Evolutionary conservation across 169 alveolate genomes (phyloP).

Genomic region (Plasmodium cynomolgi): DNA sequence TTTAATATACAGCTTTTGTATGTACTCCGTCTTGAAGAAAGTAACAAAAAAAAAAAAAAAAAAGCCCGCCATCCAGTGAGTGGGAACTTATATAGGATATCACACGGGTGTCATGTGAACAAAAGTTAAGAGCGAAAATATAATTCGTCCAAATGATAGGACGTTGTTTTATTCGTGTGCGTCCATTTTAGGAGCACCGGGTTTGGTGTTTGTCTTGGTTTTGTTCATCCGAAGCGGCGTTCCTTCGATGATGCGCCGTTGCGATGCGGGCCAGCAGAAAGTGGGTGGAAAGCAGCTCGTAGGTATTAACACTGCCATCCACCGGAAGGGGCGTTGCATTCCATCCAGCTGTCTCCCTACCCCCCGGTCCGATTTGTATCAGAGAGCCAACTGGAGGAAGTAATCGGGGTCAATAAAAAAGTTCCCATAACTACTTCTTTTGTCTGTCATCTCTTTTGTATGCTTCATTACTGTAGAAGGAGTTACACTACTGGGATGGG

Average conservation of each 20-base stretch:
- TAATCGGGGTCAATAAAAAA: slow-evolving; percentile 6
- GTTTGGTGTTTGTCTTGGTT: not conserved
- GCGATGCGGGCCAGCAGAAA: not conserved
- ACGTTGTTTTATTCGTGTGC: not conserved
- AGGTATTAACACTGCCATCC: not conserved
- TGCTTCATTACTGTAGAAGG: not conserved
- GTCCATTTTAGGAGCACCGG: not conserved
- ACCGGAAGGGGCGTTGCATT: not conserved
- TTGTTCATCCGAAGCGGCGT: not conserved
- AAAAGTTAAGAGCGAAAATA: not conserved
- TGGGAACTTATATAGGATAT: not conserved
- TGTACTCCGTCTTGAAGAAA: not conserved
- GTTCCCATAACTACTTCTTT: not conserved
- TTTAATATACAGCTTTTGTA: not conserved
- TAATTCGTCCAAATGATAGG: not conserved
- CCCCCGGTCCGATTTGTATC: not conserved
- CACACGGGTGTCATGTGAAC: not conserved
- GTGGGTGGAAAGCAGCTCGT: not conserved
- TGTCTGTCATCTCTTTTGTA: not conserved
- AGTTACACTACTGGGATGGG: not conserved
- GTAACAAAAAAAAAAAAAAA: not conserved
- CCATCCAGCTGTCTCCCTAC: not conserved
- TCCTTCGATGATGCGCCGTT: not conserved
- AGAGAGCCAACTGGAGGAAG: slow-evolving; percentile 1
- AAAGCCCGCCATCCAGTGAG: not conserved